These are phyloP conservation scores for Acephala macrosclerotiorum DNA, from an alignment of 2,329 filamentous ascomycete genomes.

Conservation along the genomic window DNA sequence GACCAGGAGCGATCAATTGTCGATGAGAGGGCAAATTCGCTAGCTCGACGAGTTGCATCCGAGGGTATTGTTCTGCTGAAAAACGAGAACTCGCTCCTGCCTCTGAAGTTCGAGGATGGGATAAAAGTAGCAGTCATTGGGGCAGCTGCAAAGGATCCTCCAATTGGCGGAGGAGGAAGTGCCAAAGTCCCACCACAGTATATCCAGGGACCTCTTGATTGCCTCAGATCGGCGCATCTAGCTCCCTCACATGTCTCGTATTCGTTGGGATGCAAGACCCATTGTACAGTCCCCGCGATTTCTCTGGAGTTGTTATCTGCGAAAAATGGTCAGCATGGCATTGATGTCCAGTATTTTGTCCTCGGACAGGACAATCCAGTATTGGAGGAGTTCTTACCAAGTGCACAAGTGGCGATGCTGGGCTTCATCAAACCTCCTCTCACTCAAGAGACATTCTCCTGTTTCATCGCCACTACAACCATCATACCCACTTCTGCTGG, in stretches of 20 bases:
- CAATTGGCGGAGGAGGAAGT: conserved; percentile 36
- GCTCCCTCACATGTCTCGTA: background rate
- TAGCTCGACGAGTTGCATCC: conserved; percentile 51
- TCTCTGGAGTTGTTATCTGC: conserved; percentile 7
- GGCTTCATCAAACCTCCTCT: conserved; percentile 3
- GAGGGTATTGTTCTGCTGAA: conserved; percentile 40
- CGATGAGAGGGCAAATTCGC: conserved; percentile 36
- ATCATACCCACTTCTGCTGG: conserved; percentile 14
- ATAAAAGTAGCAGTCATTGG: conserved; percentile 34
- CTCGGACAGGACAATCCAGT: background rate
- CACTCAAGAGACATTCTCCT: conserved; percentile 12
- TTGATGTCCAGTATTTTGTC: conserved; percentile 22
- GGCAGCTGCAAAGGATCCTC: conserved; percentile 29
- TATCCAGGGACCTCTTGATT: conserved; percentile 10
- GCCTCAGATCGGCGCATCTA: background rate
- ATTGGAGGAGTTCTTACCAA: conserved; percentile 11
- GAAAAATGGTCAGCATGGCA: conserved; percentile 15
- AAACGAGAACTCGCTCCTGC: conserved; percentile 36
- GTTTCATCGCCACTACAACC: conserved; percentile 17
- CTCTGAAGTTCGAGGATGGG: conserved; percentile 24
- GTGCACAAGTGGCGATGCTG: conserved; percentile 15
- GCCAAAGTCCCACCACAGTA: conserved; percentile 35
- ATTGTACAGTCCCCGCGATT: background rate
- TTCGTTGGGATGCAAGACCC: background rate
- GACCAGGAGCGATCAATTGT: conserved; percentile 26